Evolutionary conservation across 179 eudicot genomes (phyloP), one percentile per base, ranked within the genome.

Genomic region (Patellifolia procumbens): DNA sequence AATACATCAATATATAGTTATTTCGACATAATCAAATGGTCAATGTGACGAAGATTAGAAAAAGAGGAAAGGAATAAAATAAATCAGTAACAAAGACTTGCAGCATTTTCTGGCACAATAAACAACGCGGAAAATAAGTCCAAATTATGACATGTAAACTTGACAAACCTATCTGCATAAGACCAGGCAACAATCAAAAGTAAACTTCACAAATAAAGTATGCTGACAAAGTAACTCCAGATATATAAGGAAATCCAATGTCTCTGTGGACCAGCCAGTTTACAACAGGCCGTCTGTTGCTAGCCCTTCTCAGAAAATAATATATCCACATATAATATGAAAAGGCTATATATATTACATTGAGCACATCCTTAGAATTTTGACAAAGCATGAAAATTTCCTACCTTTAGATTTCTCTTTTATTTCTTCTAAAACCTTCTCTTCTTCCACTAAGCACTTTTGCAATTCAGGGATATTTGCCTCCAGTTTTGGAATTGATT

Each of bases 361-460:
- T 7, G 32, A 24, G 43, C 7, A 59, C 16, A 19, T 1, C 42
- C 26, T 79, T 28, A 79, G 24, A 58, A 49, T 45, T 60, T 28
- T 28, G 48, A 26, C 1, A 20, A 74, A 22, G 39, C 26, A 22
- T 52, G 42, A 52, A 42, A 72, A 15, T 7, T 2, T 59, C 11
- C 45, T 20, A 95, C 99, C 97, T 91, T 88, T 95, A 31, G 95
- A 82, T 59, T 81, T 87, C 68, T 95, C 95, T 55, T 83, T 90
- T 49, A 91, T 82, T 81, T 91, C 91, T 79, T 95, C 99, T 72
- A 92, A 68, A 34, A 91, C 74, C 68, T 89, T 91, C 82, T 94
- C 97, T 80, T 92, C 97, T 59, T 90, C 89, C 62, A 82, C 46
- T 75, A 95, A 84, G 73, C 78, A 85, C 63, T 86, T 87, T 72